Evolutionary conservation across 2,329 filamentous ascomycete species (phyloP), one percentile per base, ranked within the genome.

Genomic region (Nothomitra cinnamomea): DNA sequence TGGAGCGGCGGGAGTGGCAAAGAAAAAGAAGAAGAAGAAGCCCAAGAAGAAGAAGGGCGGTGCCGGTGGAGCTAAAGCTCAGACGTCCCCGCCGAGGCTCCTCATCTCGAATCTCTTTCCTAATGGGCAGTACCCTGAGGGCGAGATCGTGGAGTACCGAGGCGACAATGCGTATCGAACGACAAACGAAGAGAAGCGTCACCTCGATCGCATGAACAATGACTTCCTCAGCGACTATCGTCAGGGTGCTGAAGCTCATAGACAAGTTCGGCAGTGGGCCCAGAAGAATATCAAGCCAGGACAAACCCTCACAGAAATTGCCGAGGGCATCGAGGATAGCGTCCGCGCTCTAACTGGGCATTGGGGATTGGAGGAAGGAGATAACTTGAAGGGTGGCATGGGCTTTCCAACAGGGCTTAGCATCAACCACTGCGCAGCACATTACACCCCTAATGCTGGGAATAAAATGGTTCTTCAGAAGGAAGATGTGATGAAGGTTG

Each of bases 361-460:
- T 65, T 73, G 77, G 59, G 87, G 86, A 6, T 68, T 92, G 43
- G 76, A 83, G 57, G 83, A 88, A 61, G 87, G 87, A 3, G 87
- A 94, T 61, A 82, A 80, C 53, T 70, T 89, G 58, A 78, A 80
- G 62, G 86, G 80, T 32, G 87, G 87, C 54, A 86, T 94, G 77
- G 87, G 85, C 2, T 94, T 94, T 69, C 87, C 87, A 3, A 87
- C 83, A 21, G 87, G 87, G 52, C 72, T 94, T 53, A 88, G 83
- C 64, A 74, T 92, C 60, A 89, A 94, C 69, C 80, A 92, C 65
- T 86, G 85, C 62, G 86, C 86, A 1, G 87, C 87, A 2, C 87
- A 94, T 69, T 94, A 85, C 67, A 89, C 83, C 6, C 87, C 87
- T 8, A 94, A 94, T 64, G 83, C 85, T 1, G 87, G 87, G 54